A percentile compares a stretch with the other conserved stretches of the same genome.
These are phyloP conservation scores for Coprinopsis strossmayeri DNA, from an alignment of 768 basidiomycete species.

Conservation along the genomic window DNA sequence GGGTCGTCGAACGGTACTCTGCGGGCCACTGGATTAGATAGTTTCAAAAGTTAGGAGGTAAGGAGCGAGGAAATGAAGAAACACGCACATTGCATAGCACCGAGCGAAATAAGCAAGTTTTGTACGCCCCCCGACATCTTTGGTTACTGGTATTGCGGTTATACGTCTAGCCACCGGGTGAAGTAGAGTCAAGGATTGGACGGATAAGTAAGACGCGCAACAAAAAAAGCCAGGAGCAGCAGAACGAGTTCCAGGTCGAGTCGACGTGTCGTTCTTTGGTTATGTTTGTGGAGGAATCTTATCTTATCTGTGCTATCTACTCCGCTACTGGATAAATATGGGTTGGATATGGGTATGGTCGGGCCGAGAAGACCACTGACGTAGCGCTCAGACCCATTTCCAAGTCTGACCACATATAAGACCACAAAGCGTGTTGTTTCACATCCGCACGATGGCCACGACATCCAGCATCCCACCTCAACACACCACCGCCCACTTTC, in stretches of 20 bases:
- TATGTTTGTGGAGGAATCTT: conserved; percentile 5
- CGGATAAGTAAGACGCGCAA: neutral
- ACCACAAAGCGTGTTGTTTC: too few relatives aligned
- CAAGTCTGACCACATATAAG: neutral
- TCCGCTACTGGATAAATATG: neutral
- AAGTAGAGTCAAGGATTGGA: too few relatives aligned
- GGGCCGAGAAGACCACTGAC: too few relatives aligned
- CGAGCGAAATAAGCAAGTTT: conserved; percentile 86
- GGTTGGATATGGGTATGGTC: too few relatives aligned
- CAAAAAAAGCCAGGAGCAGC: neutral
- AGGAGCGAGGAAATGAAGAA: neutral
- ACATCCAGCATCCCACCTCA: neutral
- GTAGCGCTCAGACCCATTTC: neutral
- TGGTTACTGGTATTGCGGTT: neutral
- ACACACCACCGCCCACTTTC: neutral
- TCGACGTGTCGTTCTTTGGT: conserved; percentile 10
- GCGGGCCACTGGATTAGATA: conserved; percentile 65
- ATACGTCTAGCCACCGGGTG: too few relatives aligned
- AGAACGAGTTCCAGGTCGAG: neutral
- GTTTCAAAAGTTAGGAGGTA: neutral
- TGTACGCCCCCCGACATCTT: conserved; percentile 71
- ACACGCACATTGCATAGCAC: conserved; percentile 78
- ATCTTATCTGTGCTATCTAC: conserved; percentile 2
- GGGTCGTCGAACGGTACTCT: conserved; percentile 91
- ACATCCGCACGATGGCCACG: too few relatives aligned